Evolutionary conservation across 768 basidiomycete genomes (phyloP), one percentile per base, ranked within the genome.

Genomic region (Peribolospora kevripleyi): DNA sequence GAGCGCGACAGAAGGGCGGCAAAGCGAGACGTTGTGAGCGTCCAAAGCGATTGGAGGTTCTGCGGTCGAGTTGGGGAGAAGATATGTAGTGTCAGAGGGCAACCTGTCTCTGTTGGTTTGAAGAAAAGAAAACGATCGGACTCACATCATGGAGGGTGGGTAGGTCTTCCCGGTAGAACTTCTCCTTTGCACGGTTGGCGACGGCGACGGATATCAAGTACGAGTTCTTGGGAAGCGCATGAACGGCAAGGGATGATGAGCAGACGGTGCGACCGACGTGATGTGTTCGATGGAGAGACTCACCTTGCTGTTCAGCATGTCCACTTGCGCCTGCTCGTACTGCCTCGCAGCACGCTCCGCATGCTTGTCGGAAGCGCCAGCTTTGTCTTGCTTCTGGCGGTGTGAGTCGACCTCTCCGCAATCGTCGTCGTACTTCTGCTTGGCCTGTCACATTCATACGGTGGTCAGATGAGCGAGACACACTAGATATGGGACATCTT

Each of bases 341-440:
- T 84, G 82, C 64, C 75, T 78, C 14, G 77, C 78, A 3, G 73
- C 75, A 42, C 82, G 75, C 54, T 80, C 81, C 41, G 81, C 78
- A 56, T 84, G 82, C 49, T 73, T 76, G 63, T 86, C 84, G 46
- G 71, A 70, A 47, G 75, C 74, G 55, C 79, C 76, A 52, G 71
- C 75, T 25, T 25, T 25, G 25, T 25, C 25, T 75, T 85, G 83
- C 67, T 84, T 86, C 71, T 83, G 81, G 51, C 81, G 78, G 61
- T 76, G 74, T 25, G 72, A 65, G 61, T 82, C 81, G 25, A 81
- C 75, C 65, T 84, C 82, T 11, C 63, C 62, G 64, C 84, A 86
- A 60, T 83, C 78, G 39, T 78, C 79, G 60, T 85, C 80, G 62
- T 86, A 86, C 84, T 79, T 80, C 63, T 76, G 74, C 66, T 80